A percentile compares a stretch with the other conserved stretches of the same genome.
Conservation (phyloP, 331 rosid species). For the Acacia pycnantha region DNA sequence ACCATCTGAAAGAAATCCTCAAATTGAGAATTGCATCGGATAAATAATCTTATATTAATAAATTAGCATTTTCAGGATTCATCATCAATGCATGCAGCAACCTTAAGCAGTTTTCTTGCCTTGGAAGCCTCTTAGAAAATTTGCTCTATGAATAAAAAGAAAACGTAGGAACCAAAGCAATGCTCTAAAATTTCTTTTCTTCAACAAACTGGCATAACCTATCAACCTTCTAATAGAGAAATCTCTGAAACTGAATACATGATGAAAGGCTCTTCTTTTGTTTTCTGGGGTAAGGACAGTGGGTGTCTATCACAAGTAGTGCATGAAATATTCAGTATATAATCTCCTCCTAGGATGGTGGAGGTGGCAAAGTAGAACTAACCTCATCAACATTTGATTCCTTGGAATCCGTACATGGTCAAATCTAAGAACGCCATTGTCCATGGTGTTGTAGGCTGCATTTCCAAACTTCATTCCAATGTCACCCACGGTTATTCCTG, state of each 20-base stretch:
- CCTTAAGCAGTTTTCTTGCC: background rate
- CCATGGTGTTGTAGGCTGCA: conserved; percentile 97
- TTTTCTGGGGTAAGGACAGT: background rate
- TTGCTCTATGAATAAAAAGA: background rate
- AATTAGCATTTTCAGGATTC: background rate
- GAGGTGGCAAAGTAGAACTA: conserved; percentile 26
- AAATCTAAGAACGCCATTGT: conserved; percentile 88
- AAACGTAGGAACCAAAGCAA: background rate
- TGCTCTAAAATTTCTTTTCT: background rate
- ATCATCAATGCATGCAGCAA: background rate
- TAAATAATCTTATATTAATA: background rate
- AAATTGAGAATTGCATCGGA: background rate
- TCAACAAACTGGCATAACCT: background rate
- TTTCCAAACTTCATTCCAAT: conserved; percentile 94
- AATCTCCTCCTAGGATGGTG: conserved; percentile 10
- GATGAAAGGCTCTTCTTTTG: background rate
- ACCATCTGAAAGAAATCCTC: background rate
- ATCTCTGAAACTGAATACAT: background rate
- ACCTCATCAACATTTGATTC: conserved; percentile 97
- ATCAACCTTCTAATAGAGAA: conserved; percentile 19
- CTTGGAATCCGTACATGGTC: conserved; percentile 88
- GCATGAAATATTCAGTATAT: conserved; percentile 13
- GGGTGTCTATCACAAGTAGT: background rate
- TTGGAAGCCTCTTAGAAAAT: background rate
- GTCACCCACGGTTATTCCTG: conserved; percentile 90